Percentiles rank a stretch among this genome's conserved stretches.
These are phyloP conservation scores for Colletotrichum orchidophilum DNA, from an alignment of 2,329 filamentous ascomycete species.

Conservation along the genomic window DNA sequence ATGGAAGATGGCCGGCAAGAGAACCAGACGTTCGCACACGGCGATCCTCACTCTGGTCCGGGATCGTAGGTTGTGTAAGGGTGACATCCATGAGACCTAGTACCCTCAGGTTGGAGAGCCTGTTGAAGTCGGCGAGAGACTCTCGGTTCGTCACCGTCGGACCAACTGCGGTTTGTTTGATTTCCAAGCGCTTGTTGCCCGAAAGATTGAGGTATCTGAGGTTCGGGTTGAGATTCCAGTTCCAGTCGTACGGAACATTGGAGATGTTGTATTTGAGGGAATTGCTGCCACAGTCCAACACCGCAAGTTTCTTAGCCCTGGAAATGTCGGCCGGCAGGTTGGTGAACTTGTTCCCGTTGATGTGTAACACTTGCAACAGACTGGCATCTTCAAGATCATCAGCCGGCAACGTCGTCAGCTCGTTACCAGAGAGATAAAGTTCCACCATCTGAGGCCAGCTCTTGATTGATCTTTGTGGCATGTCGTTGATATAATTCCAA, in stretches of 20 bases:
- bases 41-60: constrained; percentile 93
- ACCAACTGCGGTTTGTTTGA: constrained; percentile 72
- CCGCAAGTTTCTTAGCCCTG: constrained; percentile 89
- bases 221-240: constrained; percentile 98
- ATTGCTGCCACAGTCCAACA: constrained; percentile 95
- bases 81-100: constrained; percentile 98
- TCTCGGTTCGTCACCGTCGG: constrained; percentile 66
- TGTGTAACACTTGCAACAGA: constrained; percentile 87
- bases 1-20: constrained; percentile 86
- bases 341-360: constrained; percentile 98
- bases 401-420: constrained; percentile 87
- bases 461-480: constrained; percentile 87
- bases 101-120: constrained; percentile 83
- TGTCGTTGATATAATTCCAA: constrained; percentile 93
- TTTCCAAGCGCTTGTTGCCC: constrained; percentile 95
- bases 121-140: constrained; percentile 89
- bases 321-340: constrained; percentile 95
- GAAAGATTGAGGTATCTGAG: constrained; percentile 95
- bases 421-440: constrained; percentile 94
- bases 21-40: constrained; percentile 98
- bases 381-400: constrained; percentile 94
- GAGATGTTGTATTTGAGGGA: constrained; percentile 97
- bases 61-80: constrained; percentile 89
- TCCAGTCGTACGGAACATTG: constrained; percentile 99
- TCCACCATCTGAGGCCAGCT: constrained; percentile 92